Evolutionary conservation across 2,329 filamentous ascomycete genomes (phyloP).

Genomic region (Lecanicillium sp.): DNA sequence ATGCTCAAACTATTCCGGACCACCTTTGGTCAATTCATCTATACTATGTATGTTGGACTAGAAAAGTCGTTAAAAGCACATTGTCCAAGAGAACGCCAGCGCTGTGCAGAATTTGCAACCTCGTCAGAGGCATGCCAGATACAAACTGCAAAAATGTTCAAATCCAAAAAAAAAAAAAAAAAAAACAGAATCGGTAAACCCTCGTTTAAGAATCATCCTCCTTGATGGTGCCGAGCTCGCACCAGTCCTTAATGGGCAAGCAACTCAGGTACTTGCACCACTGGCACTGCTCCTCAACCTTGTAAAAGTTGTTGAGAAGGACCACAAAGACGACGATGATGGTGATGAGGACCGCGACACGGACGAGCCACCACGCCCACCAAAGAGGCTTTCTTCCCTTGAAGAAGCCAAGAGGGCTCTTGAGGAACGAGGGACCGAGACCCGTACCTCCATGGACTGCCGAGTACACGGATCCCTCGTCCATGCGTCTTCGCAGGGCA

Average conservation of each 20-base stretch:
- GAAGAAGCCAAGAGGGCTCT: conserved; percentile 72
- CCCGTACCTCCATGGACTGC: conserved; percentile 51
- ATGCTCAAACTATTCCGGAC: neutral
- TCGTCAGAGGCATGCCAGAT: conserved; percentile 1
- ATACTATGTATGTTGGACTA: neutral
- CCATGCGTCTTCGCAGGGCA: conserved; percentile 66
- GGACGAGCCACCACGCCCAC: conserved; percentile 96
- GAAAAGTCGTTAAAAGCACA: neutral
- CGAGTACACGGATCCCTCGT: conserved; percentile 64
- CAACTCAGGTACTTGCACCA: conserved; percentile 98
- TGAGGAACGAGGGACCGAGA: conserved; percentile 49
- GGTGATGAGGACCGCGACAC: conserved; percentile 70
- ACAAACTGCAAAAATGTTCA: conserved; percentile 14
- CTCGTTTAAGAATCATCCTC: conserved; percentile 11
- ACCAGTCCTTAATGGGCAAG: conserved; percentile 67
- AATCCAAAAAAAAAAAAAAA: conserved; percentile 13
- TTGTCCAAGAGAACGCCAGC: conserved; percentile 25
- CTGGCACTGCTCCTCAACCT: conserved; percentile 63
- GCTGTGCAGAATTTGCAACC: conserved; percentile 24
- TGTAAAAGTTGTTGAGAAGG: conserved; percentile 87
- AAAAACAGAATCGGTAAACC: conserved; percentile 5
- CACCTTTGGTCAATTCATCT: neutral
- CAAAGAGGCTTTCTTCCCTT: conserved; percentile 86
- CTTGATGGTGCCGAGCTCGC: conserved; percentile 43
- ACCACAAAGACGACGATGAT: conserved; percentile 81